Percentiles rank a stretch among this genome's conserved stretches.
Conservation (phyloP, 768 basidiomycete genomes). For the Fistulinella prunicolor region DNA sequence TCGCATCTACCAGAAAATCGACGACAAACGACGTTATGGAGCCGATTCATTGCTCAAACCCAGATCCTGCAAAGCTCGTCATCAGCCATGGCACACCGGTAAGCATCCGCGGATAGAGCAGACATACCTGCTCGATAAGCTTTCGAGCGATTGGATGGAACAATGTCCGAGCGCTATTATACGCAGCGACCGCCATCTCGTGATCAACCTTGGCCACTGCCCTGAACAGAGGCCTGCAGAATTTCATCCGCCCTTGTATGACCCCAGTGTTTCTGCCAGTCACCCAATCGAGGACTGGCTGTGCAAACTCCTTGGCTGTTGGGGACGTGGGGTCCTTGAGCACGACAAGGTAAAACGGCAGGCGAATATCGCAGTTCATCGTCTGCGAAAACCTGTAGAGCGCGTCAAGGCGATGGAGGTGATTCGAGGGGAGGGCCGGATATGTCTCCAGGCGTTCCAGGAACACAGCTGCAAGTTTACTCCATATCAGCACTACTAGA, state of each 20-base stretch:
- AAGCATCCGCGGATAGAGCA: too few species aligned
- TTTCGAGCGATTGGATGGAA: slow-evolving; percentile 54
- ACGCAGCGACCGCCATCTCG: slow-evolving; percentile 36
- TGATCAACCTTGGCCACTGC: slow-evolving; percentile 37
- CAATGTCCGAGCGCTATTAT: slow-evolving; percentile 27
- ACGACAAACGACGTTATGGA: background rate
- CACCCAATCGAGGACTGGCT: slow-evolving; percentile 46
- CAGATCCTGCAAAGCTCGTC: slow-evolving; percentile 22
- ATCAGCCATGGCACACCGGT: background rate
- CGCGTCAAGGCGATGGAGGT: slow-evolving; percentile 41
- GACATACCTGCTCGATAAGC: slow-evolving; percentile 47
- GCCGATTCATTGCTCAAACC: slow-evolving; percentile 4
- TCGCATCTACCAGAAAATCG: too few species aligned
- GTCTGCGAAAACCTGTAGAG: slow-evolving; percentile 43
- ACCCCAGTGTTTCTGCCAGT: slow-evolving; percentile 39
- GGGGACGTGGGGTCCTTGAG: slow-evolving; percentile 37
- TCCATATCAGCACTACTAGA: background rate
- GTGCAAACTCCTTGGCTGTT: slow-evolving; percentile 32
- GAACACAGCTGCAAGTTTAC: slow-evolving; percentile 53
- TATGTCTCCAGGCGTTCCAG: slow-evolving; percentile 49
- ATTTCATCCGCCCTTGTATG: slow-evolving; percentile 55
- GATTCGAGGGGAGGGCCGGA: slow-evolving; percentile 40
- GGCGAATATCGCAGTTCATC: slow-evolving; percentile 50
- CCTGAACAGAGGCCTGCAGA: slow-evolving; percentile 48
- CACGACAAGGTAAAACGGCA: slow-evolving; percentile 50